These are phyloP conservation scores for Kitagawia praeruptora DNA, from an alignment of 129 eudicot genomes.

Conservation along the genomic window DNA sequence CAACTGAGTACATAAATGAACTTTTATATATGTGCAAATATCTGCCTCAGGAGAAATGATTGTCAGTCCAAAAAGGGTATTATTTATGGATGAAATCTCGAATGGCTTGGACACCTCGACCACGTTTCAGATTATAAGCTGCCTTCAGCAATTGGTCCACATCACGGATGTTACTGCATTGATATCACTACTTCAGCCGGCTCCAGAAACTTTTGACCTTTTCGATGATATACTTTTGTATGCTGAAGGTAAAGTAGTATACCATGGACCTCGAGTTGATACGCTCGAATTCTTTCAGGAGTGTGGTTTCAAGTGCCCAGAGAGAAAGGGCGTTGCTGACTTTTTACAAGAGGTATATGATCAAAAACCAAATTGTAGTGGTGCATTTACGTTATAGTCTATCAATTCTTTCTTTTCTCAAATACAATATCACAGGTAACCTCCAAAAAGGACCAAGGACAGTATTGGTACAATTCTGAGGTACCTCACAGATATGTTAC, in stretches of 20 bases:
- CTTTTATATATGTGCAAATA: neutral
- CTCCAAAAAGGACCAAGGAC: constrained; percentile 16
- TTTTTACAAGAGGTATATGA: constrained; percentile 14
- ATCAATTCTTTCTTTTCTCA: neutral
- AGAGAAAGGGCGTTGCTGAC: constrained; percentile 16
- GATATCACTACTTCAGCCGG: constrained; percentile 15
- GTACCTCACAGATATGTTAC: constrained; percentile 9
- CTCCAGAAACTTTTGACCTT: constrained; percentile 17
- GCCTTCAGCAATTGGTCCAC: constrained; percentile 13
- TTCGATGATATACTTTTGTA: constrained; percentile 14
- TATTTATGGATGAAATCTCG: constrained; percentile 16
- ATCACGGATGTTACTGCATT: constrained; percentile 9
- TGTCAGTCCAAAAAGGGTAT: constrained; percentile 5
- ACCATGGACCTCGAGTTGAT: constrained; percentile 13
- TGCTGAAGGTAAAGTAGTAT: constrained; percentile 8
- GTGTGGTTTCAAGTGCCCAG: constrained; percentile 16
- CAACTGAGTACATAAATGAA: neutral
- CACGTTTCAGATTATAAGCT: constrained; percentile 12
- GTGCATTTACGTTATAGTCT: neutral
- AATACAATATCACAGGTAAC: constrained; percentile 9
- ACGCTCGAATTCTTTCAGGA: constrained; percentile 5
- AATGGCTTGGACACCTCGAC: constrained; percentile 15
- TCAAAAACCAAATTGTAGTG: neutral
- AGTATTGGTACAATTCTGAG: constrained; percentile 1
- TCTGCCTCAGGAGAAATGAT: constrained; percentile 12